Conservation (phyloP, 2,329 filamentous ascomycete genomes). For the Xylariaceae sp. region DNA sequence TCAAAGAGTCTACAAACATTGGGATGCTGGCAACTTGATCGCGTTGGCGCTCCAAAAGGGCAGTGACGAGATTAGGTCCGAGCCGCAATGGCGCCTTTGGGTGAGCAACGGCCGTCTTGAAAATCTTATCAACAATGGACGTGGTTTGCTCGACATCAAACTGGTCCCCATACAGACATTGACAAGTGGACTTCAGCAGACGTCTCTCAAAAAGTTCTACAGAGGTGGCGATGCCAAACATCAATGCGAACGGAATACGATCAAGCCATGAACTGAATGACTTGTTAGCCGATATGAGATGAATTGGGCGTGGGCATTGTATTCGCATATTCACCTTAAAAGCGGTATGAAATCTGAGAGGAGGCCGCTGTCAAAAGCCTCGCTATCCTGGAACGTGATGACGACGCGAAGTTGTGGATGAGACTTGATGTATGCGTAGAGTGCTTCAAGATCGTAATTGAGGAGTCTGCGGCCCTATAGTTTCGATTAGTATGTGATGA, state of each 20-base stretch:
- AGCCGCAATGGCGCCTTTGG: slow-evolving; percentile 54
- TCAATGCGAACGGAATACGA: slow-evolving; percentile 69
- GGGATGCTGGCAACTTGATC: slow-evolving; percentile 75
- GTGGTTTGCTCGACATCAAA: slow-evolving; percentile 74
- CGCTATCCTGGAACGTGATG: slow-evolving; percentile 74
- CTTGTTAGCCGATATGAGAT: no score
- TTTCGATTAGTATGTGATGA: background rate
- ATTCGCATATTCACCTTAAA: slow-evolving; percentile 50
- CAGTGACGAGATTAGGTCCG: slow-evolving; percentile 58
- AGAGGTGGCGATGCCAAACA: slow-evolving; percentile 79
- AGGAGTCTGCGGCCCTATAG: slow-evolving; percentile 59
- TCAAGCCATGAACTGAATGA: slow-evolving; percentile 56
- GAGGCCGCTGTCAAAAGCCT: slow-evolving; percentile 72
- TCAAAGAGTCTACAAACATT: slow-evolving; percentile 64
- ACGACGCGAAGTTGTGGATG: slow-evolving; percentile 57
- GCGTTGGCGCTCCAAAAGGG: slow-evolving; percentile 66
- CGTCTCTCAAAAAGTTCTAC: slow-evolving; percentile 75
- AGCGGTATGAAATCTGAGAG: slow-evolving; percentile 67
- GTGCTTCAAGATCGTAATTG: slow-evolving; percentile 73
- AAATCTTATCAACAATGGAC: slow-evolving; percentile 68
- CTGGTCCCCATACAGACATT: slow-evolving; percentile 63
- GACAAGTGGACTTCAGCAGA: slow-evolving; percentile 63
- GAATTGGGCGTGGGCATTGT: no score
- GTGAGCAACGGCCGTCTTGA: slow-evolving; percentile 60
- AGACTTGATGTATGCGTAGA: slow-evolving; percentile 55